These are phyloP conservation scores for Pseudonitzschia pungens DNA, from an alignment of 108 stramenopile genomes.

Conservation along the genomic window DNA sequence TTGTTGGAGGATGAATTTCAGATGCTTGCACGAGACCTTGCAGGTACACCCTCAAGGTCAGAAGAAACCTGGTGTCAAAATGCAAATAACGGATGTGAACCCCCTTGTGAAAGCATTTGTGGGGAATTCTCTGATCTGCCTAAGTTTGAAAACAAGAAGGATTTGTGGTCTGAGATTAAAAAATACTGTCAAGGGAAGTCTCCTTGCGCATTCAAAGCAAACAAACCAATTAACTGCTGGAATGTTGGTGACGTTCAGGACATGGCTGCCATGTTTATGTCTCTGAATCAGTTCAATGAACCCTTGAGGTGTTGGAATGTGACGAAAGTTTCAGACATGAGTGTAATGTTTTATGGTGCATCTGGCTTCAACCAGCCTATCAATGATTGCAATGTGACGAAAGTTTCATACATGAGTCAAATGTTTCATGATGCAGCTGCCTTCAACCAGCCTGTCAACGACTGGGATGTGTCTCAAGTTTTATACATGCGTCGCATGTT, in stretches of 20 bases:
- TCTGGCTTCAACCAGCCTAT: constrained; percentile 30
- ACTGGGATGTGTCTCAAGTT: constrained; percentile 36
- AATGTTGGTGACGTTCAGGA: neutral
- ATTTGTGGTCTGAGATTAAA: too few relatives aligned
- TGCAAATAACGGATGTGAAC: too few relatives aligned
- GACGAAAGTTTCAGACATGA: constrained; percentile 30
- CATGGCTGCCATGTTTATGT: constrained; percentile 22
- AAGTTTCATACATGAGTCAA: constrained; percentile 20
- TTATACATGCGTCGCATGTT: constrained; percentile 37
- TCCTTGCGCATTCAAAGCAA: too few relatives aligned
- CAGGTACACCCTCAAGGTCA: too few relatives aligned
- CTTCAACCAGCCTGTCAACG: constrained; percentile 29
- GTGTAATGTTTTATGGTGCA: constrained; percentile 23
- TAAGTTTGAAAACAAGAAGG: too few relatives aligned
- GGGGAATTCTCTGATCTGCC: too few relatives aligned
- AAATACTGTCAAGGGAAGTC: too few relatives aligned
- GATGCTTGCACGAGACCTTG: too few relatives aligned
- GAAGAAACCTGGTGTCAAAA: too few relatives aligned
- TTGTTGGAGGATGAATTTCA: too few relatives aligned
- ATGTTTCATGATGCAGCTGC: constrained; percentile 20
- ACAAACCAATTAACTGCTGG: too few relatives aligned
- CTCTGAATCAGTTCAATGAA: constrained; percentile 17
- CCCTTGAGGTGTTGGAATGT: constrained; percentile 33
- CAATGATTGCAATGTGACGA: neutral
- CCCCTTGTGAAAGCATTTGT: too few relatives aligned